These are phyloP conservation scores for Fusarium goolgardi DNA, from an alignment of 2,329 filamentous ascomycete species.

Conservation along the genomic window DNA sequence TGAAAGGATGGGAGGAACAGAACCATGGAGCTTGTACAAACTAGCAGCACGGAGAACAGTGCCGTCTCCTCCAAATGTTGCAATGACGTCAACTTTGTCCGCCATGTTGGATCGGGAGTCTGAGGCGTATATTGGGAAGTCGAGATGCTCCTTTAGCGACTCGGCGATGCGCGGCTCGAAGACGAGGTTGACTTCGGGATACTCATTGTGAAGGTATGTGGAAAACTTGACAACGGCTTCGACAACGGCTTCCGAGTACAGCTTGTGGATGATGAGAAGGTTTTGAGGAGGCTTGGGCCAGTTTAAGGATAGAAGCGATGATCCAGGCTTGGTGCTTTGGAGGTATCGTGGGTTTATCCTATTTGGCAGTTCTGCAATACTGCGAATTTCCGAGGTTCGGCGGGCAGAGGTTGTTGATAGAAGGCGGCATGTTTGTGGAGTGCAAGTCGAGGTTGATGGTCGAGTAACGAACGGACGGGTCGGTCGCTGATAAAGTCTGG, in stretches of 20 bases:
- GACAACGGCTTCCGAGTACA: slow-evolving; percentile 65
- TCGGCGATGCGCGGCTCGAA: slow-evolving; percentile 82
- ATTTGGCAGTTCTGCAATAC: slow-evolving; percentile 51
- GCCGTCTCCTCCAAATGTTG: slow-evolving; percentile 87
- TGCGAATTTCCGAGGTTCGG: slow-evolving; percentile 51
- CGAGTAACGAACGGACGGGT: slow-evolving; percentile 1
- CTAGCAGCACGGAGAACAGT: slow-evolving; percentile 55
- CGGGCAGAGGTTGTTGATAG: slow-evolving; percentile 62
- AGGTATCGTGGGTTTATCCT: slow-evolving; percentile 53
- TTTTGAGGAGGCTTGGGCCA: slow-evolving; percentile 67
- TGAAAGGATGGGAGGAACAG: slow-evolving; percentile 89
- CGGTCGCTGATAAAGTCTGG: slow-evolving; percentile 5
- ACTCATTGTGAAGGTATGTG: slow-evolving; percentile 81
- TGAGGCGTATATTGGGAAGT: slow-evolving; percentile 77
- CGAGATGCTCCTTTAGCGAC: slow-evolving; percentile 75
- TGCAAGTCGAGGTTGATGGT: not conserved
- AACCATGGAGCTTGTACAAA: slow-evolving; percentile 78
- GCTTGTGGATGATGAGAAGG: slow-evolving; percentile 69
- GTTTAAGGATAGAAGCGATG: slow-evolving; percentile 66
- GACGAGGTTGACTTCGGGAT: slow-evolving; percentile 83
- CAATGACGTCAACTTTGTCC: slow-evolving; percentile 86
- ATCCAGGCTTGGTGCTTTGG: slow-evolving; percentile 58
- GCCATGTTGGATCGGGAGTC: slow-evolving; percentile 68
- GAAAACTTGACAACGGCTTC: slow-evolving; percentile 66
- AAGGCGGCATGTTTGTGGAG: slow-evolving; percentile 45